phyloP scores from a whole-genome alignment of 83 land plant species.

The Diphasiastrum complanatum region DNA sequence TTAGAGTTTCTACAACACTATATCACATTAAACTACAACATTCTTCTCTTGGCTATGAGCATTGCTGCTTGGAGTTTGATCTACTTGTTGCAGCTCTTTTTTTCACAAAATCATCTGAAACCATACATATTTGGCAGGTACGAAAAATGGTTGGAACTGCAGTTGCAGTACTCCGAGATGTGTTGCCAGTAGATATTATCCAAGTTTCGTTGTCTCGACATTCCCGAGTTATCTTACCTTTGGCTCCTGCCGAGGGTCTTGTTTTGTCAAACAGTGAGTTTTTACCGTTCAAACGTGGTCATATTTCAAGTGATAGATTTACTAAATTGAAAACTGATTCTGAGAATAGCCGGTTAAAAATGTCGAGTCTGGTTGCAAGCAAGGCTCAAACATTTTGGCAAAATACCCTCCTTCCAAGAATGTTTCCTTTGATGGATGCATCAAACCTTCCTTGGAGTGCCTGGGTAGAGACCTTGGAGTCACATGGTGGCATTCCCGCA shows the following conservation, averaged over 20 bases:
- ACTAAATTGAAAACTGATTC: neutral
- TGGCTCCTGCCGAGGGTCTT: slow-evolving; percentile 88
- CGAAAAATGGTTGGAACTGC: slow-evolving; percentile 99
- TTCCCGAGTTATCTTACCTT: slow-evolving; percentile 68
- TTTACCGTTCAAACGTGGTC: slow-evolving; percentile 20
- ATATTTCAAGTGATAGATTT: neutral
- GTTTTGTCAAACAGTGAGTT: slow-evolving; percentile 57
- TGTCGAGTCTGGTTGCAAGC: slow-evolving; percentile 45
- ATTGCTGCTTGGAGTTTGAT: neutral
- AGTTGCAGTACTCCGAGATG: slow-evolving; percentile 63
- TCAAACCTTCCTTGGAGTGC: slow-evolving; percentile 54
- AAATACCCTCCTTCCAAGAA: slow-evolving; percentile 48
- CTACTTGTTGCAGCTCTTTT: neutral
- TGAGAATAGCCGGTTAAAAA: slow-evolving; percentile 27
- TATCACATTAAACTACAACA: too few species aligned
- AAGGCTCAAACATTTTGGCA: slow-evolving; percentile 48
- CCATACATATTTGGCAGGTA: slow-evolving; percentile 43
- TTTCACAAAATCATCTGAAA: too few species aligned
- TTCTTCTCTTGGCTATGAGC: too few species aligned
- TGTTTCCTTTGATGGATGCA: slow-evolving; percentile 49
- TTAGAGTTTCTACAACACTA: too few species aligned
- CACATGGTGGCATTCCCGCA: slow-evolving; percentile 49
- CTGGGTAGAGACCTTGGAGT: slow-evolving; percentile 67
- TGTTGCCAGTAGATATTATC: slow-evolving; percentile 70
- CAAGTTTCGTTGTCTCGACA: slow-evolving; percentile 57